Base-by-base conservation (phyloP, 2,329 filamentous ascomycete species). In the Sclerotinia glacialis region DNA sequence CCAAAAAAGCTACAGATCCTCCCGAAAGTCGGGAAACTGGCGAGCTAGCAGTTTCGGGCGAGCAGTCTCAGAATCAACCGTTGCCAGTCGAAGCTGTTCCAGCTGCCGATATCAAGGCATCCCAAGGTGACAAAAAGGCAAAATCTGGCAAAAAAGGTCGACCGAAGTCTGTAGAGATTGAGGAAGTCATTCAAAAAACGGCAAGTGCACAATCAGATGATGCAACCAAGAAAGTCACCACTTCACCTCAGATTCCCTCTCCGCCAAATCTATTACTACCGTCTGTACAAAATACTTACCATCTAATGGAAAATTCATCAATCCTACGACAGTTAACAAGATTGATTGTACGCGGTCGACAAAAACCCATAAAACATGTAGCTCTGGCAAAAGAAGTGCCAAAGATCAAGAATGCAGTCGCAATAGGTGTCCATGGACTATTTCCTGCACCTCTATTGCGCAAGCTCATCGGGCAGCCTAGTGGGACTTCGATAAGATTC, bases 361-460 rank as follows among this genome's bases (percentile, higher is more conserved):
- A 88, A 60, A 77, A 83, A 9, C 81, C 85, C 4, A 83, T 83
- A 21, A 88, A 85, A 60, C 91, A 97, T 76, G 86, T 97, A 6
- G 89, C 87, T 71, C 84, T 92, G 42, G 79, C 86, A 8, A 87
- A 87, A 54, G 86, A 90, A 9, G 82, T 86, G 0, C 90, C 87
- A 0, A 89, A 85, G 70, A 87, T 98, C 56, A 92, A 87, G 74
- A 95, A 90, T 71, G 95, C 95, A 16, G 83, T 99, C 6, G 93
- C 93, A 1, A 97, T 99, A 71, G 95, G 95, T 49, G 87, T 99
- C 1, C 95, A 99, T 77, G 95, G 95, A 0, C 90, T 96, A 68
- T 97, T 98, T 71, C 95, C 95, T 0, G 92, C 92, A 0, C 86
- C 90, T 0, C 86, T 96, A 52, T 83, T 99, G 46, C 89, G 95